Percentiles rank a stretch among this genome's conserved stretches.
phyloP scores from a whole-genome alignment of 345 rosid genomes.

The Arabidopsis thaliana region DNA sequence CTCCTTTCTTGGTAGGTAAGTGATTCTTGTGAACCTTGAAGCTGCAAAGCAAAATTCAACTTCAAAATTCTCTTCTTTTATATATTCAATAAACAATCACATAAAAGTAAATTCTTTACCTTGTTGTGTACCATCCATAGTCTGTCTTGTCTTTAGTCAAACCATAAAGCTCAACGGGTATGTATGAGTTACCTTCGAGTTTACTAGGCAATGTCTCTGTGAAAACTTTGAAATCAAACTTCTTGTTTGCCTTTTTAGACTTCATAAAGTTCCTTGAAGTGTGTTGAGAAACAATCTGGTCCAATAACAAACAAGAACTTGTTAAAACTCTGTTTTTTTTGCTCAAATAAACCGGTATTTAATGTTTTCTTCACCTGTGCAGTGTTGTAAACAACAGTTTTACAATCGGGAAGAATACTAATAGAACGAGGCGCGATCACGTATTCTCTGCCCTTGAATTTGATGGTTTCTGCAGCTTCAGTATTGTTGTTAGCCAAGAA shows the following conservation, averaged over 20 bases:
- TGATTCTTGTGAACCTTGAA: conserved; percentile 53
- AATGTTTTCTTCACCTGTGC: conserved; percentile 24
- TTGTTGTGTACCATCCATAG: conserved; percentile 79
- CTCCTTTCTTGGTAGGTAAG: conserved; percentile 53
- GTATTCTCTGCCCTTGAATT: conserved; percentile 59
- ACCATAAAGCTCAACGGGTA: conserved; percentile 64
- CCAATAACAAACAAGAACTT: conserved; percentile 24
- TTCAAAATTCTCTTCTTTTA: conserved; percentile 14
- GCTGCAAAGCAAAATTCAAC: conserved; percentile 45
- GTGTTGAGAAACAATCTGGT: conserved; percentile 77
- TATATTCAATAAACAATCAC: neutral
- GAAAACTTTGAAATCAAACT: conserved; percentile 61
- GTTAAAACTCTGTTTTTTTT: neutral
- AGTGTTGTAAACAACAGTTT: conserved; percentile 71
- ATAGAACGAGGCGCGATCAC: conserved; percentile 64
- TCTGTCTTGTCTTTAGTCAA: conserved; percentile 72
- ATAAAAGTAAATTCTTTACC: conserved; percentile 46
- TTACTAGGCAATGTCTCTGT: conserved; percentile 53
- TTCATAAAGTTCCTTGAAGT: conserved; percentile 59
- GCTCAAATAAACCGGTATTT: neutral
- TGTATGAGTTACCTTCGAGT: conserved; percentile 34
- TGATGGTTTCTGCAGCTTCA: conserved; percentile 37
- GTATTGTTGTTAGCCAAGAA: conserved; percentile 79
- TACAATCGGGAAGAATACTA: conserved; percentile 86
- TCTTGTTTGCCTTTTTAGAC: conserved; percentile 62